These are phyloP conservation scores for Mucor indicus DNA, from an alignment of 371 early-diverging fungal species.

Conservation along the genomic window DNA sequence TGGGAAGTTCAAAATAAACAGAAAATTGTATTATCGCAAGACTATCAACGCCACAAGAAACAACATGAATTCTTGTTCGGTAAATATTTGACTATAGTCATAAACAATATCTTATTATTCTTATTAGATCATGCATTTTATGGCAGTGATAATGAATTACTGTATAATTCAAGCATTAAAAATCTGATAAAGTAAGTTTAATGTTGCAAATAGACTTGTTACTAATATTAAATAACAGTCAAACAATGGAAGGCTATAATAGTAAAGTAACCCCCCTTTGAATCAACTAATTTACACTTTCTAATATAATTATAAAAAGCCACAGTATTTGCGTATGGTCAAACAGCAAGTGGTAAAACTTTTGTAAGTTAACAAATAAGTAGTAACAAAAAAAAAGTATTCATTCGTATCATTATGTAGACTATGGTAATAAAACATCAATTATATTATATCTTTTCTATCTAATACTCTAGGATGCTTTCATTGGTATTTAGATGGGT, in stretches of 20 bases:
- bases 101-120: background rate
- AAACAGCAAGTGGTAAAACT: slow-evolving; percentile 85
- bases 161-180: slow-evolving; percentile 32
- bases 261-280: slow-evolving; percentile 2
- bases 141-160: slow-evolving; percentile 19
- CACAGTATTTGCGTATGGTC: slow-evolving; percentile 78
- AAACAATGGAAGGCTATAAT: slow-evolving; percentile 25
- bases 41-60: slow-evolving; percentile 7
- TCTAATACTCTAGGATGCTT: background rate
- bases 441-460: background rate
- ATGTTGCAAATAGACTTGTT: background rate
- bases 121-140: slow-evolving; percentile 27
- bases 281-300: background rate
- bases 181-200: slow-evolving; percentile 32
- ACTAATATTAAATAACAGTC: slow-evolving; percentile 3
- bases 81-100: background rate
- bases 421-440: slow-evolving; percentile 18
- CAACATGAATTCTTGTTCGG: slow-evolving; percentile 18
- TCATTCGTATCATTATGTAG: slow-evolving; percentile 7
- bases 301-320: slow-evolving; percentile 28
- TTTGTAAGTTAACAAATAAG: slow-evolving; percentile 28
- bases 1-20: slow-evolving; percentile 11
- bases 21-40: slow-evolving; percentile 3
- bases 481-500: slow-evolving; percentile 43
- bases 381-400: background rate